phyloP scores from a whole-genome alignment of 108 stramenopile genomes.

The Skeletonema costatum region DNA sequence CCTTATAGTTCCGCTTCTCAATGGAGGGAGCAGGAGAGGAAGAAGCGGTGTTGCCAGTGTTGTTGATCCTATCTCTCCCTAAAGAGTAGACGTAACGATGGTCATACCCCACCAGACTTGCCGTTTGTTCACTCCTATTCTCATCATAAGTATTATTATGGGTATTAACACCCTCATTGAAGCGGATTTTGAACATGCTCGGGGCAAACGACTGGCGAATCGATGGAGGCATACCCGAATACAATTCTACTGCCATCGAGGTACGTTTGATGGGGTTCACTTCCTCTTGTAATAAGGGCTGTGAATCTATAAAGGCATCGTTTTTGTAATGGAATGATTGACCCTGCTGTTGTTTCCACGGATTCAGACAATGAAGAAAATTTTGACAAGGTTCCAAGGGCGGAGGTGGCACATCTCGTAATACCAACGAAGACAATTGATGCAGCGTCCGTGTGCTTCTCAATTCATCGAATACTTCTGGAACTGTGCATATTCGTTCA shows the following conservation, averaged over 20 bases:
- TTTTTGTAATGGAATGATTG: neutral
- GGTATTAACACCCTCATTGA: slow-evolving; percentile 2
- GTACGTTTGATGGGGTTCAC: slow-evolving; percentile 14
- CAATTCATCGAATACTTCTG: slow-evolving; percentile 40
- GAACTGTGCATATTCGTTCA: slow-evolving; percentile 47
- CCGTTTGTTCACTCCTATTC: neutral
- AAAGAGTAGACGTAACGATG: slow-evolving; percentile 2
- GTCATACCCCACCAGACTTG: slow-evolving; percentile 6
- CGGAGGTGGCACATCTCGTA: neutral
- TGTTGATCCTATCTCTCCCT: neutral
- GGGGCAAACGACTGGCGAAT: slow-evolving; percentile 24
- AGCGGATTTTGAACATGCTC: slow-evolving; percentile 30
- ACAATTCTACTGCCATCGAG: slow-evolving; percentile 35
- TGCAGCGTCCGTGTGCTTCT: neutral
- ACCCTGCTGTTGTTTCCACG: slow-evolving; percentile 11
- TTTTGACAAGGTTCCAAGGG: slow-evolving; percentile 53
- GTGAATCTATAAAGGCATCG: slow-evolving; percentile 1
- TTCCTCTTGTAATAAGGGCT: neutral
- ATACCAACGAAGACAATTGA: neutral
- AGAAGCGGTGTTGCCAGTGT: neutral
- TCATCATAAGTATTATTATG: neutral
- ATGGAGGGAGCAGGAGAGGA: neutral
- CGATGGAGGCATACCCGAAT: slow-evolving; percentile 34
- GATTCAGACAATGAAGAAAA: slow-evolving; percentile 65
- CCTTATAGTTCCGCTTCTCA: neutral